phyloP scores from a whole-genome alignment of 257 asterid genomes.

The Capsicum baccatum region DNA sequence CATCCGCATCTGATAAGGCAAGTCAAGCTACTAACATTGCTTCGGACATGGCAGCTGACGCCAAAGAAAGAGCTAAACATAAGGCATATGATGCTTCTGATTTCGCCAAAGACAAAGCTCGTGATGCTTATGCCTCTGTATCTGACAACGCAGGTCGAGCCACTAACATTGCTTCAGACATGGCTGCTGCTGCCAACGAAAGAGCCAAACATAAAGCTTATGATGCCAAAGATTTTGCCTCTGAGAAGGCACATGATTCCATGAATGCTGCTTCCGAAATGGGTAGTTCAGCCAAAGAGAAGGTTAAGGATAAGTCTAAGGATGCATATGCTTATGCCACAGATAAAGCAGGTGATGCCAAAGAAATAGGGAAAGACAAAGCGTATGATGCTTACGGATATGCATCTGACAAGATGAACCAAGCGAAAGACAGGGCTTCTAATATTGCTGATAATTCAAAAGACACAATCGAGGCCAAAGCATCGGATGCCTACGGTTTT shows the following conservation, averaged over 20 bases:
- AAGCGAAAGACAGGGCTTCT: conserved; percentile 38
- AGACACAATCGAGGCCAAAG: conserved; percentile 36
- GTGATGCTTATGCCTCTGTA: conserved; percentile 32
- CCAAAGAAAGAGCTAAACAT: conserved; percentile 31
- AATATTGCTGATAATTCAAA: conserved; percentile 37
- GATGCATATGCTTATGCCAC: conserved; percentile 26
- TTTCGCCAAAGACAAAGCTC: conserved; percentile 27
- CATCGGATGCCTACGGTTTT: conserved; percentile 11
- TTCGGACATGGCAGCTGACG: conserved; percentile 35
- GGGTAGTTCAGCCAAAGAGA: conserved; percentile 33
- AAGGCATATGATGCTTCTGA: neutral
- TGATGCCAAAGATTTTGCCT: conserved; percentile 28
- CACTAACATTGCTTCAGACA: conserved; percentile 24
- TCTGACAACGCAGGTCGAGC: conserved; percentile 33
- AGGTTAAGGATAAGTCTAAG: conserved; percentile 32
- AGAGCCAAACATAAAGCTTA: conserved; percentile 33
- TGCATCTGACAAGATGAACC: conserved; percentile 25
- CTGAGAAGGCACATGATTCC: conserved; percentile 27
- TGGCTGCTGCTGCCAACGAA: conserved; percentile 31
- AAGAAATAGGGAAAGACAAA: conserved; percentile 32
- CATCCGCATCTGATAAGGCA: conserved; percentile 32
- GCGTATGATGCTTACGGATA: conserved; percentile 27
- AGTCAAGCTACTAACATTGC: conserved; percentile 42
- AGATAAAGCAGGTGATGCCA: conserved; percentile 19
- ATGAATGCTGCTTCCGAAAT: conserved; percentile 16